Evolutionary conservation across 768 basidiomycete genomes (phyloP), one percentile per base, ranked within the genome.

Genomic region (Boletus sp.): DNA sequence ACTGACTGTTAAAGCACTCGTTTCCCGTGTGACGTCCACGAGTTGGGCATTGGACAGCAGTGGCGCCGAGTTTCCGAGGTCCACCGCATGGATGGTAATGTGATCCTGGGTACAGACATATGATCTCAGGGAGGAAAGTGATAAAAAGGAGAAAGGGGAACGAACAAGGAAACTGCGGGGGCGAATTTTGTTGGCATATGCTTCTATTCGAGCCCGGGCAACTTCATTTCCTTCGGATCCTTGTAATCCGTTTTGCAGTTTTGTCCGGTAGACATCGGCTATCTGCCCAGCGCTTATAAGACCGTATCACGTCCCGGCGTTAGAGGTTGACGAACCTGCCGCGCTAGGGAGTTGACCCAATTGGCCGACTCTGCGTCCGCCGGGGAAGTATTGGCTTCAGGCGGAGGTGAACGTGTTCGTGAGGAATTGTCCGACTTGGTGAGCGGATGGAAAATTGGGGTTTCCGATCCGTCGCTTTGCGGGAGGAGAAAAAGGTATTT

Each of bases 401-500:
- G 40, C 7, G 48, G 59, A 14, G 57, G 46, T 45, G 72, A 73
- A 39, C 71, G 73, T 50, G 77, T 76, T 47, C 76, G 75, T 29
- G 75, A 67, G 33, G 77, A 71, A 37, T 73, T 69, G 61, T 83
- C 78, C 28, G 73, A 77, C 61, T 83, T 82, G 47, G 80, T 73
- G 56, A 79, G 78, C 3, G 85, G 83, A 63, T 84, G 86, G 71
- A 85, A 88, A 35, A 80, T 76, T 1, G 82, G 77, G 0, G 79
- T 77, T 59, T 82, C 82, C 64, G 81, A 78, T 1, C 80, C 79
- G 60, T 80, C 74, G 56, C 81, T 76, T 29, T 84, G 79, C 7
- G 90, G 84, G 64, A 97, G 92, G 60, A 99, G 87, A 68, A 99
- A 97, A 55, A 98, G 86, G 75, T 97, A 98, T 68, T 92, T 91